Evolutionary conservation across 192 early-diverging fungal species (phyloP).

Genomic region (Kappamyces sp.): DNA sequence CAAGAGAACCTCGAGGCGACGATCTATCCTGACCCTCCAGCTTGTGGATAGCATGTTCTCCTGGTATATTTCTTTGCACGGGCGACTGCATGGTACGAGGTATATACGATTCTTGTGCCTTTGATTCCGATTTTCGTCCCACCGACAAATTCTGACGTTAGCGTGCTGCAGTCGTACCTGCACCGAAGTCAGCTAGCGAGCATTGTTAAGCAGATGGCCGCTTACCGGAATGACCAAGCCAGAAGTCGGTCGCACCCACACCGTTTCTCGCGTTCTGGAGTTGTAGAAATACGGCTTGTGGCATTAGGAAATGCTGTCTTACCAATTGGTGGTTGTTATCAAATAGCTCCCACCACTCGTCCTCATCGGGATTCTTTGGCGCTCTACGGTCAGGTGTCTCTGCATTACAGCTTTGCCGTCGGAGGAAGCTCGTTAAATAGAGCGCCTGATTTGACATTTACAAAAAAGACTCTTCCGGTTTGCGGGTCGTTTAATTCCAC

Average conservation of each 20-base stretch:
- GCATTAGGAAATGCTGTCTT: neutral
- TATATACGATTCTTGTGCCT: too few relatives aligned
- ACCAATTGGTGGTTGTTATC: constrained; percentile 74
- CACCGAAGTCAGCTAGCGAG: constrained; percentile 32
- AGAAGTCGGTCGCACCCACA: constrained; percentile 75
- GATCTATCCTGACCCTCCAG: too few relatives aligned
- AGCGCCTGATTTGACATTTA: constrained; percentile 67
- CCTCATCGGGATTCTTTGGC: constrained; percentile 59
- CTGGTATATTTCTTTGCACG: too few relatives aligned
- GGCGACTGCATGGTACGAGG: too few relatives aligned
- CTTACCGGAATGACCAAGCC: constrained; percentile 71
- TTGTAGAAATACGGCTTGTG: constrained; percentile 85
- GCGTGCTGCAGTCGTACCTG: constrained; percentile 26
- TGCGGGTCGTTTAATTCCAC: constrained; percentile 36
- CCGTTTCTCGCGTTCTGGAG: constrained; percentile 75
- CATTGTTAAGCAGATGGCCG: constrained; percentile 4
- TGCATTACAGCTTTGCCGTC: constrained; percentile 58
- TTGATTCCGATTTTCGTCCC: constrained; percentile 49
- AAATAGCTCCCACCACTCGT: constrained; percentile 98
- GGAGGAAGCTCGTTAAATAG: constrained; percentile 65
- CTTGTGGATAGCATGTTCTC: too few relatives aligned
- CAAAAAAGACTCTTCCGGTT: constrained; percentile 47
- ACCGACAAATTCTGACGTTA: constrained; percentile 57
- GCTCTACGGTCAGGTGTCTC: constrained; percentile 42
- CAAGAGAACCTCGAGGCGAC: too few relatives aligned